phyloP scores from a whole-genome alignment of 2,329 filamentous ascomycete species.

The Fusarium nygamai region DNA sequence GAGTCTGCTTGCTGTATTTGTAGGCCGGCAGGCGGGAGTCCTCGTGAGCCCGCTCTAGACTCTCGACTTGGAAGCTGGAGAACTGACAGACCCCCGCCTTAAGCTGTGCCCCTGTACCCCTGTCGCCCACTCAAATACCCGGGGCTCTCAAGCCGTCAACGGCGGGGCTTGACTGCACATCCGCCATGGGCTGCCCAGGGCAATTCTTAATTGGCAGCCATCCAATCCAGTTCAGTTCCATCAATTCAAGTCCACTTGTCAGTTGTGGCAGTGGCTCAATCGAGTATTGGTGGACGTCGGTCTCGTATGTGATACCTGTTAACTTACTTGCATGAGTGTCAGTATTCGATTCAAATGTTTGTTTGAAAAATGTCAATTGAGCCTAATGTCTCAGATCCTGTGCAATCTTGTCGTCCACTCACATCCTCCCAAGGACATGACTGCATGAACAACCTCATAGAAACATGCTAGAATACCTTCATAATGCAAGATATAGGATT shows the following conservation, averaged over 20 bases:
- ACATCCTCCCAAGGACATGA: background rate
- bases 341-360: background rate
- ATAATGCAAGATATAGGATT: background rate
- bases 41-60: conserved; percentile 17
- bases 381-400: conserved; percentile 17
- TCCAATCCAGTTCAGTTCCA: conserved; percentile 18
- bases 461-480: background rate
- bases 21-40: background rate
- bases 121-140: conserved; percentile 26
- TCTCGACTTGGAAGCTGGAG: conserved; percentile 26
- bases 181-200: background rate
- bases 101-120: conserved; percentile 23
- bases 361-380: background rate
- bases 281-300: conserved; percentile 7
- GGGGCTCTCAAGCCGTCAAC: conserved; percentile 6
- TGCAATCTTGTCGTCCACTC: conserved; percentile 1
- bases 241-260: background rate
- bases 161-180: conserved; percentile 17
- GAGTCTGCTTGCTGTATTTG: background rate
- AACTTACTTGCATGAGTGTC: background rate
- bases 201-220: conserved; percentile 20
- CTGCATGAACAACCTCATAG: background rate
- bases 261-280: background rate
- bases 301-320: background rate
- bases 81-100: background rate